Base-by-base conservation (phyloP, 1,284 basidiomycete genomes). In the Meira nashicola region DNA sequence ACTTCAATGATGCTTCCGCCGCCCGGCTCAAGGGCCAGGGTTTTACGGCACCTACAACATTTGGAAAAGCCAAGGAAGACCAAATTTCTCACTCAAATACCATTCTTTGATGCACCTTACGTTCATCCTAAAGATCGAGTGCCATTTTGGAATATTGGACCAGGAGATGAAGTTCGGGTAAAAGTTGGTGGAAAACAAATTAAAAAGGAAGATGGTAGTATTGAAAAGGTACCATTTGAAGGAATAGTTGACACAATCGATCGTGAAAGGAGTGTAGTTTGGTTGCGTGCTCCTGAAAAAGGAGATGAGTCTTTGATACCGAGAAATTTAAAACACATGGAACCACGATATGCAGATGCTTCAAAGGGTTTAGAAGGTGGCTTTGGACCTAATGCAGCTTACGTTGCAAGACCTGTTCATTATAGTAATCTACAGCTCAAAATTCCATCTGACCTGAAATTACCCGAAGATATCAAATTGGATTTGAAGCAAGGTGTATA, bases 121-220 rank as follows among this genome's bases (percentile, higher is more conserved):
- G 79, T 80, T 51, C 75, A 70, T 57, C 71, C 74, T 41, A 77
- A 79, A 65, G 79, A 80, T 60, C 74, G 79, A 41, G 71, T 80
- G 40, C 67, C 73, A 0, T 79, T 73, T 60, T 80, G 79, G 79
- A 78, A 80, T 68, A 74, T 80, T 57, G 76, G 74, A 1, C 77
- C 79, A 1, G 75, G 75, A 3, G 79, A 80, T 57, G 67, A 72
- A 28, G 79, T 80, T 28, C 66, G 66, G 38, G 66, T 80, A 37
- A 62, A 76, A 57, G 66, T 59, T 28, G 79, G 79, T 14, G 65
- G 68, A 2, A 39, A 33, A 39, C 23, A 38, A 41, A 69, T 63
- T 19, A 62, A 66, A 43, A 61, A 68, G 28, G 61, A 69, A 19
- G 64, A 66, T 9, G 67, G 67, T 21, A 54, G 50, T 2, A 56